Evolutionary conservation across 1,139 yeast species (phyloP).

Genomic region (Scheffersomyces illinoinensis): DNA sequence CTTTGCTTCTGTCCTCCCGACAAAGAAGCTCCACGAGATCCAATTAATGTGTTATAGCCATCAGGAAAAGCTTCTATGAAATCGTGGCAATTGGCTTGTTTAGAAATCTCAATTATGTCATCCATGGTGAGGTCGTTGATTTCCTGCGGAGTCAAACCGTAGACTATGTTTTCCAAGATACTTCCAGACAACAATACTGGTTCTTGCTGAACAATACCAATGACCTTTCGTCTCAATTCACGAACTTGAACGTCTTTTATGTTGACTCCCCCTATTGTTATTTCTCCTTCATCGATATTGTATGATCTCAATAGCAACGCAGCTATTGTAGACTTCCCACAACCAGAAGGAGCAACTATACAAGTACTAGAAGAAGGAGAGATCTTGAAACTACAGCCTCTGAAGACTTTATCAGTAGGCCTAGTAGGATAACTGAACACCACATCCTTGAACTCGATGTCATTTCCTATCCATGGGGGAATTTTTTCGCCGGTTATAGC

Average conservation of each 20-base stretch:
- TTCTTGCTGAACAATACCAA: slow-evolving; percentile 89
- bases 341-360: slow-evolving; percentile 89
- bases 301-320: slow-evolving; percentile 73
- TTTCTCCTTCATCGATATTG: slow-evolving; percentile 54
- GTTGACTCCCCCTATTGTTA: slow-evolving; percentile 66
- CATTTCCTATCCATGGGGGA: slow-evolving; percentile 47
- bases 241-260: slow-evolving; percentile 66
- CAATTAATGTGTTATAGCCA: slow-evolving; percentile 54
- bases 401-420: slow-evolving; percentile 69
- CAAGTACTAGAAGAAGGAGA: slow-evolving; percentile 79
- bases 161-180: slow-evolving; percentile 74
- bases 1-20: slow-evolving; percentile 92
- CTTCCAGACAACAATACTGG: slow-evolving; percentile 81
- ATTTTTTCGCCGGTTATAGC: slow-evolving; percentile 43
- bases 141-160: slow-evolving; percentile 65
- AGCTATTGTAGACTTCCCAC: slow-evolving; percentile 87
- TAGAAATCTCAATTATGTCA: slow-evolving; percentile 42
- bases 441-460: slow-evolving; percentile 66
- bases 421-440: slow-evolving; percentile 85
- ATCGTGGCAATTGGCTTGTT: slow-evolving; percentile 58
- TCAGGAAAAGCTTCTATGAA: slow-evolving; percentile 52
- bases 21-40: slow-evolving; percentile 57
- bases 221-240: slow-evolving; percentile 63
- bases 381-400: slow-evolving; percentile 61
- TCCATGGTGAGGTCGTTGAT: slow-evolving; percentile 41